These are phyloP conservation scores for Geotrichum klebahnii DNA, from an alignment of 1,139 yeast species.

Conservation along the genomic window DNA sequence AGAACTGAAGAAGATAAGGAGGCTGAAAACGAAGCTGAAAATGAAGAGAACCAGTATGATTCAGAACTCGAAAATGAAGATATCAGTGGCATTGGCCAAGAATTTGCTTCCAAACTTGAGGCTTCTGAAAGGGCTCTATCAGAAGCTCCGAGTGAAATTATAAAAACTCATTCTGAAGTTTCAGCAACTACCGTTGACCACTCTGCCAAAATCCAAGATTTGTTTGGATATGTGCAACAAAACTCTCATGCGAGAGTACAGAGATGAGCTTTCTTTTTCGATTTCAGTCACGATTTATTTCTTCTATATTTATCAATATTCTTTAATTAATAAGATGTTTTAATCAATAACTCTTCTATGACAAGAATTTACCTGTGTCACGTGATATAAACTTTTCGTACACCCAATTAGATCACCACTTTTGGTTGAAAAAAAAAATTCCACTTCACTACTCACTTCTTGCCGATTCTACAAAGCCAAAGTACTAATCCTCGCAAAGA, in stretches of 20 bases:
- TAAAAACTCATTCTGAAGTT: constrained; percentile 13
- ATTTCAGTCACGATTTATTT: not conserved
- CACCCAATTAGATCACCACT: constrained; percentile 5
- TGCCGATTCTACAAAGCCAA: not conserved
- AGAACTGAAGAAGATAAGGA: constrained; percentile 29
- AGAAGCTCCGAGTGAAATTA: not conserved
- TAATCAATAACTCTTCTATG: no score
- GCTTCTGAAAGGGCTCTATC: constrained; percentile 8
- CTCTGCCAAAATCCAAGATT: constrained; percentile 14
- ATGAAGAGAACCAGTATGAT: constrained; percentile 8
- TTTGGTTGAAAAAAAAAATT: constrained; percentile 1
- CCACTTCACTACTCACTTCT: not conserved
- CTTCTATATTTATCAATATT: no score
- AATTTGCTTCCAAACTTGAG: constrained; percentile 11
- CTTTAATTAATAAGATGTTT: no score
- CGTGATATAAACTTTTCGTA: no score
- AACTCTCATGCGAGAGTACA: not conserved
- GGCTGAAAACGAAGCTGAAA: constrained; percentile 21
- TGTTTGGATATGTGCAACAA: constrained; percentile 18
- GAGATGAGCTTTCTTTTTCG: not conserved
- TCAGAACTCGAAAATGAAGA: constrained; percentile 19
- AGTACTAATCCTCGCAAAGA: not conserved
- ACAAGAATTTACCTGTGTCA: no score
- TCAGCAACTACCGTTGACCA: constrained; percentile 10
- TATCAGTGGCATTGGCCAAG: not conserved